Conservation (phyloP, 305 asterid genomes). For the Solanum hybrid region DNA sequence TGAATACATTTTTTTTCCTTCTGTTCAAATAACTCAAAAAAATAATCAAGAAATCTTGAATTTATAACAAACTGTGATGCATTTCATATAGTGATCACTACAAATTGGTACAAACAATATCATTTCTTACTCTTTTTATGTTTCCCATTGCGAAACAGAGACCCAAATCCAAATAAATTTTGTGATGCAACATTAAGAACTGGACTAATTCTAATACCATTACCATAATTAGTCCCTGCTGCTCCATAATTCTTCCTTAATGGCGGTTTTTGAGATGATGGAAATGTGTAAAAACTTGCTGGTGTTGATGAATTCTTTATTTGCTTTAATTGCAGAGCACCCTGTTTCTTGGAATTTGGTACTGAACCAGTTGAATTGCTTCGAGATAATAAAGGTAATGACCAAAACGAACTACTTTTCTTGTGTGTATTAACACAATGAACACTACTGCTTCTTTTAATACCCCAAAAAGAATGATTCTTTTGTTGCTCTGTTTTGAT, state of each 20-base stretch:
- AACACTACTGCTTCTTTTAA: conserved; percentile 8
- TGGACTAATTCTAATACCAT: conserved; percentile 1
- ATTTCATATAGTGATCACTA: background rate
- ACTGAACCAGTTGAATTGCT: conserved; percentile 12
- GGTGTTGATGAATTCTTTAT: background rate
- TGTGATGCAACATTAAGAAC: conserved; percentile 4
- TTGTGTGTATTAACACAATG: conserved; percentile 3
- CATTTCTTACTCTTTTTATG: conserved; percentile 6
- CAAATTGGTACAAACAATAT: background rate
- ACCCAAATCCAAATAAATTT: conserved; percentile 8
- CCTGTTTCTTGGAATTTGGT: conserved; percentile 5
- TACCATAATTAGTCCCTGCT: background rate
- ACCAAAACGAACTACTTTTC: background rate
- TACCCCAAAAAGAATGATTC: conserved; percentile 1
- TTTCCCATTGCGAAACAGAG: conserved; percentile 11
- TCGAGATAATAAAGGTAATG: conserved; percentile 2
- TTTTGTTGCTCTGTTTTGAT: conserved; percentile 1
- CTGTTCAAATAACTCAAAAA: background rate
- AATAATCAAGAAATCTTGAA: background rate
- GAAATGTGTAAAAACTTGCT: background rate
- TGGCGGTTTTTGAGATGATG: conserved; percentile 5
- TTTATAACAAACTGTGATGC: background rate
- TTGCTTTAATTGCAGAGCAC: background rate
- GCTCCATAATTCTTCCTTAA: conserved; percentile 1
- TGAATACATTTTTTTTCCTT: background rate